Base-by-base conservation (phyloP, 2,329 filamentous ascomycete genomes). In the Nectriaceae sp. region DNA sequence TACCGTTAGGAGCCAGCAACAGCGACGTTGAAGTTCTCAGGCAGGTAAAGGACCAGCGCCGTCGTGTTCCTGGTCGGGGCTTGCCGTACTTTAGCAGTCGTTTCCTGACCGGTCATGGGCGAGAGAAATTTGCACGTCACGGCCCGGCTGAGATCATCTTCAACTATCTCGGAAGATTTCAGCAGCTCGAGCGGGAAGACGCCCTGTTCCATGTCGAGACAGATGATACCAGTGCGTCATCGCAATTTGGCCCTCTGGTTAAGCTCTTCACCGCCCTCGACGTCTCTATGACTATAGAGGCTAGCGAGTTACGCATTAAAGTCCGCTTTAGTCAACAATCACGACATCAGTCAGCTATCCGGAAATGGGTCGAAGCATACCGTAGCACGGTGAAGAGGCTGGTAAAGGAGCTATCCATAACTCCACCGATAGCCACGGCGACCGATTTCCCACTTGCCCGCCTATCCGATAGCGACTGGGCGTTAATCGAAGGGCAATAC, bases 111-210 rank as follows among this genome's bases (percentile, higher is more conserved):
- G 8, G 16, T 8, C 20, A 37, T 0, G n/a, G 15, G 40, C 19
- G 24, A 4, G 31, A 21, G 11, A 3, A 20, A 11, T n/a, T 37
- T 16, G 20, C 31, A 4, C 21, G 4, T 3, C 35, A 44, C 2
- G 54, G 49, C 39, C 53, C 57, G 0, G 50, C 41, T 2, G 57
- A 60, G 21, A 22, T 60, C 1, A 44, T 44, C 1, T 60, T 60
- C n/a, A 60, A 60, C 16, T 60, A 52, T 10, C 57, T 58, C 3
- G 57, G 57, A 0, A 46, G 56, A 4, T 46, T 38, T 20, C 49
- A 49, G 3, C 39, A 52, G 11, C 2, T 22, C 1, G 45, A 49
- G 5, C 21, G 18, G 11, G 46, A 13, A 1, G 49, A 31, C 2
- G 47, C 49, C 1, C 15, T 55, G 0, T 57, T 61, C n/a, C 35